Conservation (phyloP, 176 grass and related monocot genomes). For the Aegilops tauschii region DNA sequence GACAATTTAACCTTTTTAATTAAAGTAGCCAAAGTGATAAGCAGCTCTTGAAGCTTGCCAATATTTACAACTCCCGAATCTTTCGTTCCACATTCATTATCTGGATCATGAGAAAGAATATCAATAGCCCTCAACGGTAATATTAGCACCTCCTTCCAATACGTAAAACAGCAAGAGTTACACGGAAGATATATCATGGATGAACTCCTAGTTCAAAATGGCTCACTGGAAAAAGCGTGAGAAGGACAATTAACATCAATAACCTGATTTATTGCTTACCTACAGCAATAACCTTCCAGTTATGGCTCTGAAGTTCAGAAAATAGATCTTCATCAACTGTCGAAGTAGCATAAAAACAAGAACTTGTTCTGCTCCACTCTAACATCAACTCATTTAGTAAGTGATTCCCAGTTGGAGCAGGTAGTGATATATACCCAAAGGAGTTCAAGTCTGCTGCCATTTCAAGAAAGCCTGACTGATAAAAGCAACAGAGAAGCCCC, state of each 20-base stretch:
- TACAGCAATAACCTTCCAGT: conserved; percentile 56
- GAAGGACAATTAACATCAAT: not conserved
- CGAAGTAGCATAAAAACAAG: conserved; percentile 64
- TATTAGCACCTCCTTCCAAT: not conserved
- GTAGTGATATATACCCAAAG: conserved; percentile 27
- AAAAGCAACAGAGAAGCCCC: conserved; percentile 3
- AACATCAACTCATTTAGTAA: conserved; percentile 34
- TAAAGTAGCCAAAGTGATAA: conserved; percentile 55
- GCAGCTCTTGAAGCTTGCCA: conserved; percentile 61
- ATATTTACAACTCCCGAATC: conserved; percentile 48
- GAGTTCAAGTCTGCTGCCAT: conserved; percentile 41
- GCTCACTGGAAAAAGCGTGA: not conserved
- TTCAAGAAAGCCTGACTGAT: conserved; percentile 58
- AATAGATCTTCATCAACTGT: conserved; percentile 44
- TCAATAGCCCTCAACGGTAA: not conserved
- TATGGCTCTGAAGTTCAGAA: conserved; percentile 49
- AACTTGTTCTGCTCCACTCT: conserved; percentile 45
- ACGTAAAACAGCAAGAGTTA: not conserved
- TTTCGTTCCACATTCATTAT: conserved; percentile 5
- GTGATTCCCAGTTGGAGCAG: conserved; percentile 6
- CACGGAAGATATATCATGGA: not conserved
- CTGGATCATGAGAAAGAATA: conserved; percentile 42
- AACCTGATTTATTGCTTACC: conserved; percentile 43
- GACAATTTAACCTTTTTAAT: conserved; percentile 67
- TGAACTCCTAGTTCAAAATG: not conserved